A percentile compares a stretch with the other conserved stretches of the same genome.
phyloP scores from a whole-genome alignment of 2,329 filamentous ascomycete species.

The Xenoacremonium recifei region DNA sequence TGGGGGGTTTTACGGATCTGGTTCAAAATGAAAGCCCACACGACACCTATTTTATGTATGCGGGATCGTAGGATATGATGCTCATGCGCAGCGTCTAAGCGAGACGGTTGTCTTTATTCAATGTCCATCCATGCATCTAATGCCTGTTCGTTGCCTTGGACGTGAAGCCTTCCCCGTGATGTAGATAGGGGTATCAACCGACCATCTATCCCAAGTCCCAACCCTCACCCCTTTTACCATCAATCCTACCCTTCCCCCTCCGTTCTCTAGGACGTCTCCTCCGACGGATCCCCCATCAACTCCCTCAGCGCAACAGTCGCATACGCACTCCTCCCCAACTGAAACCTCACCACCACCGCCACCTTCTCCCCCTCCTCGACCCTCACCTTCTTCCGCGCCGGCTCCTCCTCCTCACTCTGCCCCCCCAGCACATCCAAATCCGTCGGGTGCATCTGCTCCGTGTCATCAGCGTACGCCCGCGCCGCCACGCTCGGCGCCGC shows the following conservation, averaged over 20 bases:
- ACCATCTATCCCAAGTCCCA: no score
- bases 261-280: conserved; percentile 20
- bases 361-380: conserved; percentile 41
- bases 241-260: no score
- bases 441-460: conserved; percentile 85
- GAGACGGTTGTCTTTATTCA: no score
- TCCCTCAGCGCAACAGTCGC: conserved; percentile 82
- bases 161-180: no score
- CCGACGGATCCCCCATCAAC: conserved; percentile 56
- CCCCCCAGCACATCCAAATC: conserved; percentile 67
- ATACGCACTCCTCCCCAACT: conserved; percentile 77
- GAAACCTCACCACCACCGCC: conserved; percentile 70
- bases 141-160: no score
- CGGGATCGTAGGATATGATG: no score
- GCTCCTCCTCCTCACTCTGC: conserved; percentile 13
- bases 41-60: no score
- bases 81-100: no score
- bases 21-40: conserved; percentile 14
- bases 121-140: no score
- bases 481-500: conserved; percentile 66
- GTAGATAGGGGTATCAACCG: no score
- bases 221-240: no score
- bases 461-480: conserved; percentile 64
- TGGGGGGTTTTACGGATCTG: conserved; percentile 2
- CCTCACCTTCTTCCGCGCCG: conserved; percentile 24